phyloP scores from a whole-genome alignment of 306 rosid genomes.

The Citrullus amarus region DNA sequence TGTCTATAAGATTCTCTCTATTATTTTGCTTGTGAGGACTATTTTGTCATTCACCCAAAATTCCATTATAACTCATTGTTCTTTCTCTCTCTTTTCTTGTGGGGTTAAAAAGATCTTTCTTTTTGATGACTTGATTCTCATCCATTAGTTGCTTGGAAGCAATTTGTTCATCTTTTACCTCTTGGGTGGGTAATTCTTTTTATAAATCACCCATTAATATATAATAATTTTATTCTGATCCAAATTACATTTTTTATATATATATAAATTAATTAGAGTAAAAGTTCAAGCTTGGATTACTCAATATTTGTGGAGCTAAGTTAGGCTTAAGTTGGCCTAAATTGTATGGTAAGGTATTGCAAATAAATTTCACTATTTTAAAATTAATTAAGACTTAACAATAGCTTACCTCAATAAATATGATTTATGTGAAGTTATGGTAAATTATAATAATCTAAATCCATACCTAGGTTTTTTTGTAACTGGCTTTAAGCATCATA shows the following conservation, averaged over 20 bases:
- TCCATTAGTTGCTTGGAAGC: neutral
- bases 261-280: no score
- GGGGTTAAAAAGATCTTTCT: neutral
- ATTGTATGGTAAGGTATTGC: no score
- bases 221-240: neutral
- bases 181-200: neutral
- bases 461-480: no score
- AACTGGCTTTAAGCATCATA: no score
- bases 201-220: neutral
- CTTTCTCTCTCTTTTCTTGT: neutral
- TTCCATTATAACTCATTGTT: slow-evolving; percentile 23
- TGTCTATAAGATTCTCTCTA: slow-evolving; percentile 72
- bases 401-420: no score
- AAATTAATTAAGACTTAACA: neutral
- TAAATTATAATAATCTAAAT: no score
- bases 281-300: neutral
- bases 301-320: no score
- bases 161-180: neutral
- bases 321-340: no score
- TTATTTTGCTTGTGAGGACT: slow-evolving; percentile 58
- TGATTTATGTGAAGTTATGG: no score
- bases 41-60: slow-evolving; percentile 38
- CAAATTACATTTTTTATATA: no score
- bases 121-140: neutral
- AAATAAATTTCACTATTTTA: no score